Percentiles rank a stretch among this genome's conserved stretches.
phyloP scores from a whole-genome alignment of 106 monocot species.

The Allium cepa region DNA sequence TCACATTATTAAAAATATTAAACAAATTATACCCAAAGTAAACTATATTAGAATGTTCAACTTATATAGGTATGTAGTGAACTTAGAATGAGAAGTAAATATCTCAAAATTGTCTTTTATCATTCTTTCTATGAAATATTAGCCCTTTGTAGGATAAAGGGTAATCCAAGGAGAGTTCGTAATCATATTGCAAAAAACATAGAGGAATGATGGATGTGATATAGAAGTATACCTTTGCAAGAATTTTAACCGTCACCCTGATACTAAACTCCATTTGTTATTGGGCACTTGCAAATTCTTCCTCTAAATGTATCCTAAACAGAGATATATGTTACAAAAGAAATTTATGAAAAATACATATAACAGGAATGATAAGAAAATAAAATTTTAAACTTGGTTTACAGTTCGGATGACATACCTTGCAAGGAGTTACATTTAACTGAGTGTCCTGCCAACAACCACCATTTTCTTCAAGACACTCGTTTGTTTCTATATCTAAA shows the following conservation, averaged over 20 bases:
- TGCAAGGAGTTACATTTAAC: conserved; percentile 65
- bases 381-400: not conserved
- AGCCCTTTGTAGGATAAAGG: not conserved
- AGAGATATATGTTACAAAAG: not conserved
- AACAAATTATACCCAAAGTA: too few species aligned
- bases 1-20: too few species aligned
- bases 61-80: too few species aligned
- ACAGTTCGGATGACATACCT: conserved; percentile 28
- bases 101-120: not conserved
- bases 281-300: conserved; percentile 77
- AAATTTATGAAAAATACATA: not conserved
- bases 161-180: not conserved
- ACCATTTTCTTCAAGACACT: conserved; percentile 76
- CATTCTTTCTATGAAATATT: not conserved
- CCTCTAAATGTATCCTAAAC: conserved; percentile 86
- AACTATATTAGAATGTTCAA: too few species aligned
- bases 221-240: conserved; percentile 40
- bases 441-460: conserved; percentile 74
- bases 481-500: conserved; percentile 80
- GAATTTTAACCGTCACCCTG: conserved; percentile 82
- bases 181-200: not conserved
- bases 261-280: conserved; percentile 56
- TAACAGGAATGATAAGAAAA: not conserved
- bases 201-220: not conserved
- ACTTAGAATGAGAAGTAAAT: too few species aligned